phyloP scores from a whole-genome alignment of 2,329 filamentous ascomycete species.

The Neurospora sp. region DNA sequence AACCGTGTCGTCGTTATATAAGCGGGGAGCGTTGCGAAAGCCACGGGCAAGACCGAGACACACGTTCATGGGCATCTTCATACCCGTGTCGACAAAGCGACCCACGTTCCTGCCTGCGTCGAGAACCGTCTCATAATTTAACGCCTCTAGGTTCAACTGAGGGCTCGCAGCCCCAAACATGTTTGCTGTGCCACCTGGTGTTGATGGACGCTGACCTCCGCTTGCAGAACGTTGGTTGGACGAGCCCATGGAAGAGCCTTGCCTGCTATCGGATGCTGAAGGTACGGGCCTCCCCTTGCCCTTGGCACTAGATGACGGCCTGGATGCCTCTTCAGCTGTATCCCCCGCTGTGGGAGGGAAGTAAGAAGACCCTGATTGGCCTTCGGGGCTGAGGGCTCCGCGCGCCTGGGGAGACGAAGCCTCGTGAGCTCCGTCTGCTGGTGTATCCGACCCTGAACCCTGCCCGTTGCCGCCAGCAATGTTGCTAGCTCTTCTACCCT shows the following conservation, averaged over 20 bases:
- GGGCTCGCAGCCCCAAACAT: not conserved
- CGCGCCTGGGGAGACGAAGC: not conserved
- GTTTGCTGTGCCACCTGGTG: conserved; percentile 3
- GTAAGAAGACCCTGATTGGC: not conserved
- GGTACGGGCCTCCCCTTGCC: not conserved
- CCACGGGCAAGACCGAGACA: conserved; percentile 74
- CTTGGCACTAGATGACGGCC: not conserved
- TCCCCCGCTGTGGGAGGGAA: not conserved
- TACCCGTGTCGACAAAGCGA: conserved; percentile 63
- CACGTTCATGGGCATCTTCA: conserved; percentile 78
- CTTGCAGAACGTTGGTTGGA: not conserved
- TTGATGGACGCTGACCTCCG: not conserved
- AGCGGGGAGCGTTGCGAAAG: conserved; percentile 75
- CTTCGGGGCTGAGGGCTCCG: not conserved
- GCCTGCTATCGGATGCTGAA: not conserved
- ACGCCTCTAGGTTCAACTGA: not conserved
- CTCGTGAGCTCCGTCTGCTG: not conserved
- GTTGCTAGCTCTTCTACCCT: conserved; percentile 4
- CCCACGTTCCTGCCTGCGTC: conserved; percentile 58
- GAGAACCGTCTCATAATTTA: conserved; percentile 46
- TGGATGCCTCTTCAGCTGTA: not conserved
- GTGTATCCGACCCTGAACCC: not conserved
- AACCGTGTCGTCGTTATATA: conserved; percentile 79
- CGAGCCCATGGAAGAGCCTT: not conserved
- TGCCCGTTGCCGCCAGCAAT: conserved; percentile 1